These are phyloP conservation scores for Catunica adiposa DNA, from an alignment of 2,329 filamentous ascomycete genomes.

Conservation along the genomic window DNA sequence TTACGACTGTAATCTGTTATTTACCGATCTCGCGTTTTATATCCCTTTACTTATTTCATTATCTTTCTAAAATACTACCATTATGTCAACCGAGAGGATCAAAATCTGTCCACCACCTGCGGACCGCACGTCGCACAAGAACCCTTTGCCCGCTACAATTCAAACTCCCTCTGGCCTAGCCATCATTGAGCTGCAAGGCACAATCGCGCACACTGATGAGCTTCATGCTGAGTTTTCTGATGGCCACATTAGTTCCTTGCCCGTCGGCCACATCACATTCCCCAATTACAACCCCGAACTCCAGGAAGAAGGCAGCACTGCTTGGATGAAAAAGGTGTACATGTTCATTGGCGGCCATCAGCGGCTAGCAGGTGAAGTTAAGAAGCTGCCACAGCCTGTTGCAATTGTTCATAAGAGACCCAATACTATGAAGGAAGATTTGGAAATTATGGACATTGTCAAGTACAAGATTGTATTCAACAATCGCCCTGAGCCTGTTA, in stretches of 20 bases:
- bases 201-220: slow-evolving; percentile 41
- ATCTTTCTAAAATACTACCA: not conserved
- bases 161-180: slow-evolving; percentile 82
- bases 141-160: slow-evolving; percentile 61
- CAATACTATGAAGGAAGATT: slow-evolving; percentile 22
- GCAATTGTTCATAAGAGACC: slow-evolving; percentile 53
- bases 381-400: slow-evolving; percentile 63
- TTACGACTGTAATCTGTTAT: no score
- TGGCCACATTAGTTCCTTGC: slow-evolving; percentile 21
- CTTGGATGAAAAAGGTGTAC: slow-evolving; percentile 83
- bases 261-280: slow-evolving; percentile 60
- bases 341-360: slow-evolving; percentile 82
- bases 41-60: not conserved
- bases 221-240: slow-evolving; percentile 32
- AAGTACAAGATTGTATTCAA: slow-evolving; percentile 78
- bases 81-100: slow-evolving; percentile 15
- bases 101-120: slow-evolving; percentile 26
- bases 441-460: slow-evolving; percentile 79
- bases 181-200: slow-evolving; percentile 82
- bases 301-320: slow-evolving; percentile 34
- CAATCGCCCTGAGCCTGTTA: slow-evolving; percentile 69
- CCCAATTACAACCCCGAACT: slow-evolving; percentile 49
- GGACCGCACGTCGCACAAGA: slow-evolving; percentile 17
- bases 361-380: slow-evolving; percentile 74
- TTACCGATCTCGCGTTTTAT: no score